These are phyloP conservation scores for Neofusicoccum sp. DNA, from an alignment of 2,329 filamentous ascomycete genomes.

Conservation along the genomic window DNA sequence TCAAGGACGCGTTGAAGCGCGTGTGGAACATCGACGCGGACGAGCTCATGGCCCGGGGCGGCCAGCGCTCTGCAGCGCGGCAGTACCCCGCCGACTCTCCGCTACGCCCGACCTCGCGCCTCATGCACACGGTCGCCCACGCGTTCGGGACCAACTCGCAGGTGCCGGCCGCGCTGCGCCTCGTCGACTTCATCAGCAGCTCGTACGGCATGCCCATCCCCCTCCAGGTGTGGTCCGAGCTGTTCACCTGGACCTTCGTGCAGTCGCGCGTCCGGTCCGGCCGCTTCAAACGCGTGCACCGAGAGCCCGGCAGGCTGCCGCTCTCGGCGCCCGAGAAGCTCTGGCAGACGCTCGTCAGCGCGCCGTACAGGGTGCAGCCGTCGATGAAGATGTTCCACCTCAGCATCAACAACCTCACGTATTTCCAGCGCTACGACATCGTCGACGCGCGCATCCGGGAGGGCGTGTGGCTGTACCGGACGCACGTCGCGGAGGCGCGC, in stretches of 20 bases:
- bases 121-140: slow-evolving; percentile 70
- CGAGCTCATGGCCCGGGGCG: slow-evolving; percentile 35
- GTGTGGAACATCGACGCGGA: slow-evolving; percentile 60
- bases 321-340: slow-evolving; percentile 53
- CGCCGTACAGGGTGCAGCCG: slow-evolving; percentile 60
- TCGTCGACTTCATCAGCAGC: slow-evolving; percentile 65
- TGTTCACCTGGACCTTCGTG: slow-evolving; percentile 69
- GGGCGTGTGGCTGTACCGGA: background rate
- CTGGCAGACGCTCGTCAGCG: slow-evolving; percentile 61
- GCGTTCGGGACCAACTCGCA: slow-evolving; percentile 68
- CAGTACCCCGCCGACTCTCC: slow-evolving; percentile 53
- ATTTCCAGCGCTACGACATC: background rate
- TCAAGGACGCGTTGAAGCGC: slow-evolving; percentile 52
- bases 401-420: slow-evolving; percentile 27
- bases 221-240: slow-evolving; percentile 62
- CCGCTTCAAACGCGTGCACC: slow-evolving; percentile 35
- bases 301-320: slow-evolving; percentile 39
- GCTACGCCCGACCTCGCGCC: slow-evolving; percentile 58
- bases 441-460: background rate
- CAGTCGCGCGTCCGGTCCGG: slow-evolving; percentile 42
- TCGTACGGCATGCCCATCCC: slow-evolving; percentile 63
- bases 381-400: slow-evolving; percentile 59
- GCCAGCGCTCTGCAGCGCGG: slow-evolving; percentile 37
- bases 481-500: background rate
- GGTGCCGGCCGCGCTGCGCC: slow-evolving; percentile 59